Evolutionary conservation across 2,329 filamentous ascomycete genomes (phyloP).

Genomic region (Aspergillus tamarii): DNA sequence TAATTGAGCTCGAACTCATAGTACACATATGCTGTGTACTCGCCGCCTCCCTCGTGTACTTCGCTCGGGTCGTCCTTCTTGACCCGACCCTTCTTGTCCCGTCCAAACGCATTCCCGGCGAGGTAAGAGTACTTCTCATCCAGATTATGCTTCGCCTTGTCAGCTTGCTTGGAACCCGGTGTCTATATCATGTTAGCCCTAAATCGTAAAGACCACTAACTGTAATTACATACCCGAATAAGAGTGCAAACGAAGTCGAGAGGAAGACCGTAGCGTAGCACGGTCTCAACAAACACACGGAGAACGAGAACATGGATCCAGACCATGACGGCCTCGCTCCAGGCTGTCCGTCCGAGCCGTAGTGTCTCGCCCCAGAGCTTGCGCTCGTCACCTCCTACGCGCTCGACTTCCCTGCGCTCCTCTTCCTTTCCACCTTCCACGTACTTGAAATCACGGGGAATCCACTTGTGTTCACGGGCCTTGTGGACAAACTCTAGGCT

Average conservation of each 20-base stretch:
- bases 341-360: slow-evolving; percentile 84
- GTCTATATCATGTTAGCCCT: slow-evolving; percentile 58
- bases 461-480: slow-evolving; percentile 91
- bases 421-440: slow-evolving; percentile 87
- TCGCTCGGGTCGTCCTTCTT: slow-evolving; percentile 90
- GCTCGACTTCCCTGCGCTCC: slow-evolving; percentile 83
- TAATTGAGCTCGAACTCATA: slow-evolving; percentile 85
- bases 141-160: slow-evolving; percentile 77
- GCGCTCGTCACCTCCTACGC: slow-evolving; percentile 79
- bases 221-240: slow-evolving; percentile 68
- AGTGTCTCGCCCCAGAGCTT: slow-evolving; percentile 93
- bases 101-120: slow-evolving; percentile 88
- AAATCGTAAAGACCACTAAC: not conserved
- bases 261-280: slow-evolving; percentile 92
- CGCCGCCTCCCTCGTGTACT: slow-evolving; percentile 74
- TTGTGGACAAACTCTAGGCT: slow-evolving; percentile 87
- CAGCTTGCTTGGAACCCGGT: slow-evolving; percentile 71
- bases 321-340: slow-evolving; percentile 94
- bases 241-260: slow-evolving; percentile 85
- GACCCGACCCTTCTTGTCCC: slow-evolving; percentile 90
- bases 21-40: slow-evolving; percentile 96
- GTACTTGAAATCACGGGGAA: slow-evolving; percentile 90
- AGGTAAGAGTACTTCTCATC: slow-evolving; percentile 88
- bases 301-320: slow-evolving; percentile 92
- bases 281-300: slow-evolving; percentile 95